These are phyloP conservation scores for Elsinoe australis DNA, from an alignment of 2,329 filamentous ascomycete genomes.

Conservation along the genomic window DNA sequence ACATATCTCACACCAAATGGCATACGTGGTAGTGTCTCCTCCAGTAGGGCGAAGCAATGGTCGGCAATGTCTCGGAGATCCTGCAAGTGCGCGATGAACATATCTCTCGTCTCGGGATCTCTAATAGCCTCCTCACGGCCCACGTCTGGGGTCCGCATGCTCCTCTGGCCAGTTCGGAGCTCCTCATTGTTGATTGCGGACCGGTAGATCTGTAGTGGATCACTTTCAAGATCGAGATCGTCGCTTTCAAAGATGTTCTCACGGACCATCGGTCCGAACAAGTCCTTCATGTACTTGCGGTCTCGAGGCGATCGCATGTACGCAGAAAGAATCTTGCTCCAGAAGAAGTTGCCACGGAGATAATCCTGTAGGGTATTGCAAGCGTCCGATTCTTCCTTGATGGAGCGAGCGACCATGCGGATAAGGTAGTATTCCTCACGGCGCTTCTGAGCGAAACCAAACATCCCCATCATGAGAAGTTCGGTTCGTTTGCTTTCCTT, in stretches of 20 bases:
- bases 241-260: slow-evolving; percentile 92
- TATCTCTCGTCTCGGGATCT: slow-evolving; percentile 81
- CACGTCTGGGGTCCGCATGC: slow-evolving; percentile 72
- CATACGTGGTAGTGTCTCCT: slow-evolving; percentile 79
- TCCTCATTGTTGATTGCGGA: slow-evolving; percentile 97
- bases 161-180: slow-evolving; percentile 78
- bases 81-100: slow-evolving; percentile 90
- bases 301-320: slow-evolving; percentile 89
- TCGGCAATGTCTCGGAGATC: slow-evolving; percentile 92
- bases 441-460: slow-evolving; percentile 94
- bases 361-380: slow-evolving; percentile 73
- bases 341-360: slow-evolving; percentile 83
- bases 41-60: slow-evolving; percentile 73
- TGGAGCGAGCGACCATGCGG: slow-evolving; percentile 74
- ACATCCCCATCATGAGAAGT: slow-evolving; percentile 89
- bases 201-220: slow-evolving; percentile 93
- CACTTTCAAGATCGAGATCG: slow-evolving; percentile 85
- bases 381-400: slow-evolving; percentile 75
- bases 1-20: slow-evolving; percentile 89
- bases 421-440: slow-evolving; percentile 94
- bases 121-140: slow-evolving; percentile 90
- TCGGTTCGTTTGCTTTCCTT: slow-evolving; percentile 91
- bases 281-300: slow-evolving; percentile 81
- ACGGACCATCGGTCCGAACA: slow-evolving; percentile 76
- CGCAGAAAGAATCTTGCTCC: slow-evolving; percentile 74